phyloP scores from a whole-genome alignment of 2,329 filamentous ascomycete species.

The Botryosphaeria dothidea region DNA sequence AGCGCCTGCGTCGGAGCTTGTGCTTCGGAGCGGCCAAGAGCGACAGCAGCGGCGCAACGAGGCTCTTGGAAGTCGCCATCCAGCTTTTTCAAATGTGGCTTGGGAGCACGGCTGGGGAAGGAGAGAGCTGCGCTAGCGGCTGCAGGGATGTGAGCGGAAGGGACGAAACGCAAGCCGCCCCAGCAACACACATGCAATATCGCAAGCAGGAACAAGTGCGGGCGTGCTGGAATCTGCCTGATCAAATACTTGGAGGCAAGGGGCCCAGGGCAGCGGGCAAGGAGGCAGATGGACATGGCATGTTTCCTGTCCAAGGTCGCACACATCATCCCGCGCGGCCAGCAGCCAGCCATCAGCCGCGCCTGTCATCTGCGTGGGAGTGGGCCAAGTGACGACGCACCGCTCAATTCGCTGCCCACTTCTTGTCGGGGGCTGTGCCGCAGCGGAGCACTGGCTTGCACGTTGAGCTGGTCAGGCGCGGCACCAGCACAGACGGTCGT shows the following conservation, averaged over 20 bases:
- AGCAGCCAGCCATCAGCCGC: slow-evolving; percentile 7
- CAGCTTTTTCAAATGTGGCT: neutral
- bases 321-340: neutral
- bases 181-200: neutral
- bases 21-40: neutral
- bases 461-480: neutral
- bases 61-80: neutral
- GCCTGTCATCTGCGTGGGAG: neutral
- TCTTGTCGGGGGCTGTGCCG: neutral
- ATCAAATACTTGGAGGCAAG: slow-evolving; percentile 1
- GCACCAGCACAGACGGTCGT: neutral
- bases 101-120: slow-evolving; percentile 14
- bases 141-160: neutral
- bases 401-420: neutral
- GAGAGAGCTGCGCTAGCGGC: neutral
- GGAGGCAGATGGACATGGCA: neutral
- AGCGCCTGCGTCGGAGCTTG: neutral
- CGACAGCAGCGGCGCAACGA: neutral
- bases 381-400: neutral
- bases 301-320: neutral
- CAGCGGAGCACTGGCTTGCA: neutral
- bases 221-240: too few relatives aligned
- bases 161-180: neutral
- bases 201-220: neutral
- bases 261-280: neutral